Percentiles rank a stretch among this genome's conserved stretches.
phyloP scores from a whole-genome alignment of 2,329 filamentous ascomycete species.

The Pezicula neosporulosa region DNA sequence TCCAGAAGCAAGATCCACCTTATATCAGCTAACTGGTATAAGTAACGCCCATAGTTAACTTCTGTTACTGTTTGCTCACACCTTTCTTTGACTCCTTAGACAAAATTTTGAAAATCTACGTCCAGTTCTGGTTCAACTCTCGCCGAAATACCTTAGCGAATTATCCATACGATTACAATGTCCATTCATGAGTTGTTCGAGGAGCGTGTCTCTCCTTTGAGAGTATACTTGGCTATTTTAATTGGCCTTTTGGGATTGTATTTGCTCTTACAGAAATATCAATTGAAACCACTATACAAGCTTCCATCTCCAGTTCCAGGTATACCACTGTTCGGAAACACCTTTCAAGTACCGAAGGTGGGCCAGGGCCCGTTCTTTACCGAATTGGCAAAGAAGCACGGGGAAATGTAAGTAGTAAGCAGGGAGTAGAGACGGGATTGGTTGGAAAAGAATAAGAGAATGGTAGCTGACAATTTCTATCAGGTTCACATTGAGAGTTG shows the following conservation, averaged over 20 bases:
- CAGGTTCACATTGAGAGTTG: conserved; percentile 7
- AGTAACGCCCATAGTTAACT: no score
- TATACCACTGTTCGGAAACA: conserved; percentile 8
- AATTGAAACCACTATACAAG: conserved; percentile 5
- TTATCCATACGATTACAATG: no score
- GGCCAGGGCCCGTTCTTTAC: conserved; percentile 5
- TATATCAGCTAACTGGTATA: no score
- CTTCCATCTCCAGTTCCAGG: conserved; percentile 6
- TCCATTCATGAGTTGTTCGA: background rate
- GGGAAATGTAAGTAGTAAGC: conserved; percentile 7
- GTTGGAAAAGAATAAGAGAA: no score
- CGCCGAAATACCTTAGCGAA: no score
- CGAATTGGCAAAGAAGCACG: conserved; percentile 9
- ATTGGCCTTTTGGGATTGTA: background rate
- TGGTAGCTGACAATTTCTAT: background rate
- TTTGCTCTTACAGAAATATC: background rate
- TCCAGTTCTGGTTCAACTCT: no score
- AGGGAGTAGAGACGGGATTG: no score
- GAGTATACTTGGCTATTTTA: background rate
- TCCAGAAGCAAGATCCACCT: no score
- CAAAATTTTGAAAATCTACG: no score
- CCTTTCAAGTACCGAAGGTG: conserved; percentile 5
- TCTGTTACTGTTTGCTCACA: no score
- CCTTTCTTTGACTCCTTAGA: no score
- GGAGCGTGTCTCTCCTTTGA: background rate